Evolutionary conservation across 495 filamentous ascomycete genomes (phyloP), one percentile per base, ranked within the genome.

Genomic region (Annulohypoxylon maeteangense): DNA sequence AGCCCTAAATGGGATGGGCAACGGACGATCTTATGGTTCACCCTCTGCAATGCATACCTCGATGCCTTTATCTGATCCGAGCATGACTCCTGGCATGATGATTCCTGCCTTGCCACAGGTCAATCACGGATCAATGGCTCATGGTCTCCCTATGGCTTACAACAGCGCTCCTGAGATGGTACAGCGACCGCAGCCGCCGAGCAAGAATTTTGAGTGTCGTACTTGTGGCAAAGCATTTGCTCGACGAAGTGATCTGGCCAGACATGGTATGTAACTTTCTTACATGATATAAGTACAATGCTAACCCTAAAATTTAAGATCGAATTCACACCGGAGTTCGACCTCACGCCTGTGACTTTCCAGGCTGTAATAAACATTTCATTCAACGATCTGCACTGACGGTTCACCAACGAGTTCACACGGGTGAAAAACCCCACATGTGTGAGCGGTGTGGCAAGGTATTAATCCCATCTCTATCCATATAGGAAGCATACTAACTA

Each of bases 331-430:
- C 89, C 54, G 96, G 96, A 12, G 84, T 94, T 45, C 86, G 96
- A 38, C 95, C 95, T 36, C 95, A 99, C 79, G 92, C 93, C 47
- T 99, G 95, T 79, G 94, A 97, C 69, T 91, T 88, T 78, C 91
- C 91, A 40, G 91, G 90, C 16, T 99, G 95, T 79, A 90, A 90
- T 31, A 99, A 98, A 78, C 94, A 95, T 75, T 99, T 99, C 78
- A 99, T 99, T 70, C 95, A 99, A 75, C 89, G 95, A 34, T 98
- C 95, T n/a, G 95, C 95, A 7, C 84, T 99, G 78, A 99, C 95
- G 1, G 95, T 99, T 3, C 95, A 99, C 79, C 88, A 90, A 68
- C 90, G 95, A 55, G 95, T 98, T 32, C 95, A 99, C 74, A 98
- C 95, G 1, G 95, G 95, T 48, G 95, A 99, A 79, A 99, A 99